Evolutionary conservation across 495 filamentous ascomycete species (phyloP).

Genomic region (Thermothielavioides terrestris): DNA sequence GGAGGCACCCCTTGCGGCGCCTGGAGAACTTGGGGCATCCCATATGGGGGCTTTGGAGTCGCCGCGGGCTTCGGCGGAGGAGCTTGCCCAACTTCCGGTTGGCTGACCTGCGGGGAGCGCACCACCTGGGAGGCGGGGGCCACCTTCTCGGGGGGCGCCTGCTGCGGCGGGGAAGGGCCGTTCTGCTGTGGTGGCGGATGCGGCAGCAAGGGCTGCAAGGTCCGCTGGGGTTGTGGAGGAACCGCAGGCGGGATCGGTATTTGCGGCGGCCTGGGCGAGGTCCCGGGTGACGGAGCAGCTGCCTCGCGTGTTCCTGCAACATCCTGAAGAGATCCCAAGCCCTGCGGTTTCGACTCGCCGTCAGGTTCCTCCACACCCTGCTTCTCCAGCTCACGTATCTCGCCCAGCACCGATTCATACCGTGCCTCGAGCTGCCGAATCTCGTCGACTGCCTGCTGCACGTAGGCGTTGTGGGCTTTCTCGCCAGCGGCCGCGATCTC

Average conservation of each 20-base stretch:
- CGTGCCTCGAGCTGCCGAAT: slow-evolving; percentile 68
- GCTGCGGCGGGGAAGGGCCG: slow-evolving; percentile 5
- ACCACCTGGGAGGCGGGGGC: neutral
- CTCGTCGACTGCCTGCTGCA: slow-evolving; percentile 53
- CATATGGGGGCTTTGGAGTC: slow-evolving; percentile 17
- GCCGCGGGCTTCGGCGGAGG: slow-evolving; percentile 20
- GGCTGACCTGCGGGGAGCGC: slow-evolving; percentile 1
- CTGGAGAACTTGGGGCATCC: slow-evolving; percentile 31
- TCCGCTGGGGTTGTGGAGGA: slow-evolving; percentile 7
- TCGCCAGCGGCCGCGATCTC: slow-evolving; percentile 60
- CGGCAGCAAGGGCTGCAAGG: slow-evolving; percentile 9
- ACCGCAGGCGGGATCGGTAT: slow-evolving; percentile 1
- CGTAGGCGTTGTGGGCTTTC: slow-evolving; percentile 67
- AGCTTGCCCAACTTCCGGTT: slow-evolving; percentile 10
- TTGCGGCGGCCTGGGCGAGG: slow-evolving; percentile 11
- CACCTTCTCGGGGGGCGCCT: neutral
- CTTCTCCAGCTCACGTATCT: slow-evolving; percentile 59
- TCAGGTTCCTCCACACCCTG: neutral
- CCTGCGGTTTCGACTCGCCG: slow-evolving; percentile 30
- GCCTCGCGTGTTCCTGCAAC: slow-evolving; percentile 1
- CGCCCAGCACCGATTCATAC: slow-evolving; percentile 53
- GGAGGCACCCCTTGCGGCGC: slow-evolving; percentile 30
- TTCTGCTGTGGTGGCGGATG: slow-evolving; percentile 4
- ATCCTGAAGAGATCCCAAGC: slow-evolving; percentile 15
- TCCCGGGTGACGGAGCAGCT: slow-evolving; percentile 6